These are phyloP conservation scores for Podospora tetraspora DNA, from an alignment of 495 filamentous ascomycete genomes.

Conservation along the genomic window DNA sequence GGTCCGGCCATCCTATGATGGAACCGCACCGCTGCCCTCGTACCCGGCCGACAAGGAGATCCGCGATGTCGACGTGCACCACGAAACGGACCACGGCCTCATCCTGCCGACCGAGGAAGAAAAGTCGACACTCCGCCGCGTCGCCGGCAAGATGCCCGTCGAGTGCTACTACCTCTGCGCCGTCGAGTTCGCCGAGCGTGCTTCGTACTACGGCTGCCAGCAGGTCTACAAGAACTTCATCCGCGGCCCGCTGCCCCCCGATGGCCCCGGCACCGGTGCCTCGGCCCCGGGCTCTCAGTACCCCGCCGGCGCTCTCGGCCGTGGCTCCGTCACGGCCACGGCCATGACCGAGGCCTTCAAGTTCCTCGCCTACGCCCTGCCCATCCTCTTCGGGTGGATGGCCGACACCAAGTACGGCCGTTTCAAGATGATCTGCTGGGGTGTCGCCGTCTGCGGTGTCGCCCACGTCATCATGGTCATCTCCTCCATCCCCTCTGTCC, in stretches of 20 bases:
- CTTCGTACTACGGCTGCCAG: conserved; percentile 53
- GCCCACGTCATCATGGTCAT: conserved; percentile 60
- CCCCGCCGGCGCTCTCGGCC: conserved; percentile 54
- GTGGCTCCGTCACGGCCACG: conserved; percentile 52
- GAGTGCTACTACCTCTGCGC: conserved; percentile 48
- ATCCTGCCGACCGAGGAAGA: conserved; percentile 51
- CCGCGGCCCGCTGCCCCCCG: conserved; percentile 43
- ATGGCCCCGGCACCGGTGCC: conserved; percentile 55
- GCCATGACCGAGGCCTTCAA: conserved; percentile 52
- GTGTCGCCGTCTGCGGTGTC: conserved; percentile 53
- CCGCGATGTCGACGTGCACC: conserved; percentile 16
- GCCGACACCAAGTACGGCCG: conserved; percentile 54
- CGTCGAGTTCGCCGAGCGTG: conserved; percentile 55
- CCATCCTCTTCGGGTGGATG: conserved; percentile 55
- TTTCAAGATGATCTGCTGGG: conserved; percentile 57
- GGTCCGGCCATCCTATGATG: not conserved
- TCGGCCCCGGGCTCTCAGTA: conserved; percentile 45
- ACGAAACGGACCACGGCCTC: conserved; percentile 34
- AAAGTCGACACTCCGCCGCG: conserved; percentile 44
- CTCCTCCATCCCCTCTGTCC: conserved; percentile 51
- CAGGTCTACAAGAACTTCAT: conserved; percentile 59
- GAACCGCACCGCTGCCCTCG: not conserved
- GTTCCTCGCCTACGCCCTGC: conserved; percentile 54
- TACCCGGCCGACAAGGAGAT: not conserved
- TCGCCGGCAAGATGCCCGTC: conserved; percentile 45